A percentile compares a stretch with the other conserved stretches of the same genome.
phyloP scores from a whole-genome alignment of 1,139 yeast species.

The Kazachstania sp. region DNA sequence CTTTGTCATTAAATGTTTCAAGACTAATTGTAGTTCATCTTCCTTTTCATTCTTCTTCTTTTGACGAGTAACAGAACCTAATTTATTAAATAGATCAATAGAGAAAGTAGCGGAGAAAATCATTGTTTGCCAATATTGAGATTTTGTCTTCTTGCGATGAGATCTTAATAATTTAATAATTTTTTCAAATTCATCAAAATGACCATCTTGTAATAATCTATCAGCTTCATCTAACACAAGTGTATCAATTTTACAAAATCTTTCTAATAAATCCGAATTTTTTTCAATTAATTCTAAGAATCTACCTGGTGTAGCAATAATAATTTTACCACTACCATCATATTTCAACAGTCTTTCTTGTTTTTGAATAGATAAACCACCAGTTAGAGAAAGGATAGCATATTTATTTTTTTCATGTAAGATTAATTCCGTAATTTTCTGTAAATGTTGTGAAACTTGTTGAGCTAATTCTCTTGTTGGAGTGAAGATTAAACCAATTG shows the following conservation, averaged over 20 bases:
- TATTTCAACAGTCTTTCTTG: constrained; percentile 71
- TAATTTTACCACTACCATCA: constrained; percentile 57
- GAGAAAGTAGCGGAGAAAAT: constrained; percentile 95
- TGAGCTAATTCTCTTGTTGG: constrained; percentile 97
- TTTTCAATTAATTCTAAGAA: constrained; percentile 72
- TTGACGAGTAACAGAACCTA: constrained; percentile 39
- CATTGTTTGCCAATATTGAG: constrained; percentile 72
- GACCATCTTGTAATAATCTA: constrained; percentile 89
- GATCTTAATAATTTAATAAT: constrained; percentile 51
- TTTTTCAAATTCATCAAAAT: constrained; percentile 85
- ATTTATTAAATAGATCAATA: constrained; percentile 67
- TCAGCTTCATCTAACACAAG: constrained; percentile 97
- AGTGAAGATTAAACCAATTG: constrained; percentile 76
- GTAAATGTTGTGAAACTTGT: constrained; percentile 79
- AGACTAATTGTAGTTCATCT: constrained; percentile 48
- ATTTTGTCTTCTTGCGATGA: constrained; percentile 19
- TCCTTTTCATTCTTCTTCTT: constrained; percentile 33
- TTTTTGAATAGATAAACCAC: constrained; percentile 89
- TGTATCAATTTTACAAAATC: constrained; percentile 56
- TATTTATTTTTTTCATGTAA: constrained; percentile 44
- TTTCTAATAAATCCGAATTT: constrained; percentile 43
- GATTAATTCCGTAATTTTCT: constrained; percentile 34
- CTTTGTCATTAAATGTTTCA: constrained; percentile 48
- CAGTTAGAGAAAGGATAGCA: constrained; percentile 72
- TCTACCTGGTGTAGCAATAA: constrained; percentile 96